Conservation (phyloP, 1,139 yeast species). For the Debaryomyces fabryi region DNA sequence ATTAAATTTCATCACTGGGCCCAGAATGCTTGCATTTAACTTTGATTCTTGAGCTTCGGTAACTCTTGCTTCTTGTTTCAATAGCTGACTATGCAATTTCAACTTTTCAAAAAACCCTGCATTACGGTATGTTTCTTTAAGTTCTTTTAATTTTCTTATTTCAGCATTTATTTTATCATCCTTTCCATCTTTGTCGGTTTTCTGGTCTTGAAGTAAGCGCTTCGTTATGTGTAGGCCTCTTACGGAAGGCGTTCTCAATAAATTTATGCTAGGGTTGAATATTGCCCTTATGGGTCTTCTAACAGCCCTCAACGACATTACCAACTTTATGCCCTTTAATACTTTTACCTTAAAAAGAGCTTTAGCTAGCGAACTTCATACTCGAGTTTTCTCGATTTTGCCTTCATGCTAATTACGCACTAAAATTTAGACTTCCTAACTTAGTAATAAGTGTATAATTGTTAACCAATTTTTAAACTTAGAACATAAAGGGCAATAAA, state of each 20-base stretch:
- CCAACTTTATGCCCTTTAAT: constrained; percentile 1
- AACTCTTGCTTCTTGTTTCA: constrained; percentile 29
- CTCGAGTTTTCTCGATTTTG: constrained; percentile 13
- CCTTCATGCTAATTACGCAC: constrained; percentile 16
- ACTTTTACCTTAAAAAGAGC: neutral
- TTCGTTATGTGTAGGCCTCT: constrained; percentile 9
- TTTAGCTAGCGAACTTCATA: neutral
- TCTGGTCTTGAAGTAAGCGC: constrained; percentile 10
- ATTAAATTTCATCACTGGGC: constrained; percentile 24
- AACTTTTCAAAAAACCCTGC: constrained; percentile 33
- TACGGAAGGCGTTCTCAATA: neutral
- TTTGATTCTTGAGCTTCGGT: constrained; percentile 26
- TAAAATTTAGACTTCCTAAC: constrained; percentile 17
- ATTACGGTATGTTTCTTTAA: constrained; percentile 26
- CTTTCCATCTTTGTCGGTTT: constrained; percentile 14
- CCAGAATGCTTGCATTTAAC: constrained; percentile 18
- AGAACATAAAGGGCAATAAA: neutral
- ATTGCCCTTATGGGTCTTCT: constrained; percentile 10
- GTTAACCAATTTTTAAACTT: neutral
- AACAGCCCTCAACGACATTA: constrained; percentile 11
- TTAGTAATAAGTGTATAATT: constrained; percentile 11
- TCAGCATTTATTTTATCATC: constrained; percentile 19
- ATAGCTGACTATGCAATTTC: constrained; percentile 26
- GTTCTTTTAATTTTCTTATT: constrained; percentile 22
- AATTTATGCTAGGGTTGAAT: constrained; percentile 2